phyloP scores from a whole-genome alignment of 768 basidiomycete genomes.

The Serendipita sp. region DNA sequence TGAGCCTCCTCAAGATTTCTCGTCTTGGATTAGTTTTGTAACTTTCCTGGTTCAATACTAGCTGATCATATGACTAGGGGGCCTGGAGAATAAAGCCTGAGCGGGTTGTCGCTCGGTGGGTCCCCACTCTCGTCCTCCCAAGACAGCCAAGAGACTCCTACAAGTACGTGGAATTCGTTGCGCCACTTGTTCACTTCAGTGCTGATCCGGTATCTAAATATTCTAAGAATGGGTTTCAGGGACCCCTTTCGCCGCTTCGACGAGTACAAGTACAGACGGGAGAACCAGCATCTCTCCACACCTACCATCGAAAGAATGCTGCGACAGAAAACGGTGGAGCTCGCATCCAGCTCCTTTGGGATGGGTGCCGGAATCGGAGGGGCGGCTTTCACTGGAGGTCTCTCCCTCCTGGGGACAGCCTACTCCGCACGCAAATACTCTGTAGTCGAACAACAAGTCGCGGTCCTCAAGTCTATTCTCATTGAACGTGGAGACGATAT shows the following conservation, averaged over 20 bases:
- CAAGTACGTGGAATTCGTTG: neutral
- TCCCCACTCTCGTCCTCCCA: too few relatives aligned
- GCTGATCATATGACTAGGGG: too few relatives aligned
- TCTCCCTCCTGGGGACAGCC: too few relatives aligned
- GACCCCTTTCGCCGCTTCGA: neutral
- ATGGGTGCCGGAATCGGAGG: too few relatives aligned
- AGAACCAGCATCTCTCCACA: neutral
- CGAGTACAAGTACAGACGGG: neutral
- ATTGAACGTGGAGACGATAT: neutral
- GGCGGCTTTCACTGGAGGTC: too few relatives aligned
- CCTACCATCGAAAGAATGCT: neutral
- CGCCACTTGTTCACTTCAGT: neutral
- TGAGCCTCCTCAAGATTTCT: too few relatives aligned
- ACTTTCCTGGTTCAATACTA: too few relatives aligned
- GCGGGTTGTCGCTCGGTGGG: too few relatives aligned
- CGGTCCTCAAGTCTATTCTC: neutral
- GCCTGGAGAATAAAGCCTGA: too few relatives aligned
- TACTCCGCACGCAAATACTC: slow-evolving; percentile 30
- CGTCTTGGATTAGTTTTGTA: too few relatives aligned
- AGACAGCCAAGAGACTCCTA: too few relatives aligned
- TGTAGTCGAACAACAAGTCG: slow-evolving; percentile 29
- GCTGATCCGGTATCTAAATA: neutral
- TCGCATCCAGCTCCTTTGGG: neutral
- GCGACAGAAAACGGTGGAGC: neutral
- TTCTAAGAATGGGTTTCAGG: neutral